phyloP scores from a whole-genome alignment of 306 rosid species.

The Mimosa pudica region DNA sequence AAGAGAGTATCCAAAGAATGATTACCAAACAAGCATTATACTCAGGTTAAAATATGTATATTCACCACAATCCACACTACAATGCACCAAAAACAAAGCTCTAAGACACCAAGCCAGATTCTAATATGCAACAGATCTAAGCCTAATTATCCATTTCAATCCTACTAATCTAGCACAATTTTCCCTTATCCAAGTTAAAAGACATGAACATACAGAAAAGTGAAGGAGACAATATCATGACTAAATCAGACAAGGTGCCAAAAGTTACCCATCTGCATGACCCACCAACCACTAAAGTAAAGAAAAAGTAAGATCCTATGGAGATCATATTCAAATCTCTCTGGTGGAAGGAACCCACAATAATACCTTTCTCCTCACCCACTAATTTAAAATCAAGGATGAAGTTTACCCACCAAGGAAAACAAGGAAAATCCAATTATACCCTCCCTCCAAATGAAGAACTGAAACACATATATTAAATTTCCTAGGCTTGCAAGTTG shows the following conservation, averaged over 20 bases:
- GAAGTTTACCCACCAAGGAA: not conserved
- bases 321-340: conserved; percentile 41
- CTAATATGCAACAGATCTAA: conserved; percentile 33
- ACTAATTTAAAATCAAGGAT: conserved; percentile 30
- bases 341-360: conserved; percentile 38
- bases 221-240: conserved; percentile 51
- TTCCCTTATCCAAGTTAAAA: conserved; percentile 33
- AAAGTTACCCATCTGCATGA: conserved; percentile 55
- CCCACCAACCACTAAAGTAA: conserved; percentile 51
- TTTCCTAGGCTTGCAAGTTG: not conserved
- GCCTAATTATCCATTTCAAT: conserved; percentile 36
- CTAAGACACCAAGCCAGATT: conserved; percentile 18
- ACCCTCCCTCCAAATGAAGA: not conserved
- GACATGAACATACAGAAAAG: conserved; percentile 34
- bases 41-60: conserved; percentile 28
- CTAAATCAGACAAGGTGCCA: conserved; percentile 46
- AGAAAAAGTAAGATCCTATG: conserved; percentile 13
- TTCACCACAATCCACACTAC: conserved; percentile 37
- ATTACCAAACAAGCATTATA: conserved; percentile 13
- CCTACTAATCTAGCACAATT: conserved; percentile 40
- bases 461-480: not conserved
- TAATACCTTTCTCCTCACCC: conserved; percentile 72
- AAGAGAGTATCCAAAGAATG: conserved; percentile 2
- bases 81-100: conserved; percentile 22
- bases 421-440: not conserved